Evolutionary conservation across 305 asterid species (phyloP).

Genomic region (Nicotiana rustica): DNA sequence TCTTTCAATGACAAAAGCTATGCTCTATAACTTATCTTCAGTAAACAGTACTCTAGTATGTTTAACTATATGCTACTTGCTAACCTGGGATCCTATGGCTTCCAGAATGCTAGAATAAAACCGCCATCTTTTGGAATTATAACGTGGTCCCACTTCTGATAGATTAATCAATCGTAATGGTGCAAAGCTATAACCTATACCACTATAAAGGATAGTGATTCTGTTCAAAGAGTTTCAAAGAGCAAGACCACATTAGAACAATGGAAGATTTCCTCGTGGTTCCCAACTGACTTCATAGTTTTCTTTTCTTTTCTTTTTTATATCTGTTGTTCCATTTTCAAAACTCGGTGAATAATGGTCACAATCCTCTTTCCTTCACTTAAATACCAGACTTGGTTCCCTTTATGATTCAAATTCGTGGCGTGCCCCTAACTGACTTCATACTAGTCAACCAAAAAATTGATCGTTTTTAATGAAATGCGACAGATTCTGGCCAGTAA

Average conservation of each 20-base stretch:
- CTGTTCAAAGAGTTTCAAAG: slow-evolving; percentile 4
- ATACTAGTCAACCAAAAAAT: not conserved
- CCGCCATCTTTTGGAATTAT: not conserved
- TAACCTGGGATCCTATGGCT: not conserved
- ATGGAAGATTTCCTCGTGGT: not conserved
- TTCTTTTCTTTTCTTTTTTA: not conserved
- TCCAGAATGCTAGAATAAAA: slow-evolving; percentile 3
- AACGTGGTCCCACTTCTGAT: not conserved
- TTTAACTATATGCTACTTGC: not conserved
- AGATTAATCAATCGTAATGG: not conserved
- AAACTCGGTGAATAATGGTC: not conserved
- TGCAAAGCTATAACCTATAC: not conserved
- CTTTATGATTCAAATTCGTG: not conserved
- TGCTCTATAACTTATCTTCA: not conserved
- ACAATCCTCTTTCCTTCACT: not conserved
- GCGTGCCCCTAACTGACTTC: not conserved
- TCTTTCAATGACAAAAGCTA: not conserved
- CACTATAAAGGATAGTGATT: not conserved
- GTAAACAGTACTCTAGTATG: not conserved
- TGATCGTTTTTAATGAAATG: not conserved
- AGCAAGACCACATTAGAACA: not conserved
- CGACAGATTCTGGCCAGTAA: not conserved
- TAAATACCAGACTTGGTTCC: not conserved
- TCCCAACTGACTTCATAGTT: slow-evolving; percentile 1
- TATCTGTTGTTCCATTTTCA: not conserved